phyloP scores from a whole-genome alignment of 2,329 filamentous ascomycete species.

The Ophidiomyces ophidiicola region DNA sequence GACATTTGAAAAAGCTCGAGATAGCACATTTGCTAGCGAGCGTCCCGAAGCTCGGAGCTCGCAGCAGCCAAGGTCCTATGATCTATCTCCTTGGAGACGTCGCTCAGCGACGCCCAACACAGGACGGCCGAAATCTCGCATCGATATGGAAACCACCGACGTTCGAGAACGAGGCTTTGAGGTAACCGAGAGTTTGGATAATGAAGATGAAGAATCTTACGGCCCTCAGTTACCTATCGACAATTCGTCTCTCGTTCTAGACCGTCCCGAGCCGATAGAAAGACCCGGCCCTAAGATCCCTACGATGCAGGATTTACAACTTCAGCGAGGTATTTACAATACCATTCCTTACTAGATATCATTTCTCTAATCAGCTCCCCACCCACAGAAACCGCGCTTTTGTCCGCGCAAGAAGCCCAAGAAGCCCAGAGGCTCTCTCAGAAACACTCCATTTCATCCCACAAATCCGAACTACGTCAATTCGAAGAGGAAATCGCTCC shows the following conservation, averaged over 20 bases:
- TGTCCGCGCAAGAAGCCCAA: conserved; percentile 46
- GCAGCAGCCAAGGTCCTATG: conserved; percentile 20
- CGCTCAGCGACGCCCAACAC: not conserved
- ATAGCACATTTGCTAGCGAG: conserved; percentile 16
- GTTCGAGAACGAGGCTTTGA: not conserved
- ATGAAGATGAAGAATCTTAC: conserved; percentile 51
- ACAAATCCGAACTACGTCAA: conserved; percentile 25
- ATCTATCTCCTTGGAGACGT: not conserved
- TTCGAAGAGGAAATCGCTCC: conserved; percentile 62
- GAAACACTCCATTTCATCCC: conserved; percentile 48
- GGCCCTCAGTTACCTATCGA: conserved; percentile 39
- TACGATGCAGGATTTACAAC: conserved; percentile 58
- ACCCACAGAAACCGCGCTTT: conserved; percentile 28
- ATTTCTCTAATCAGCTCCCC: conserved; percentile 15
- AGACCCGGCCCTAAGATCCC: conserved; percentile 52
- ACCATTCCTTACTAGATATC: conserved; percentile 11
- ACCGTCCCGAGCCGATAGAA: conserved; percentile 11
- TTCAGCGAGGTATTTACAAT: conserved; percentile 33
- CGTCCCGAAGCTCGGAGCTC: conserved; percentile 2
- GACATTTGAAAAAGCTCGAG: conserved; percentile 46
- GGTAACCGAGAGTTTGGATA: conserved; percentile 31
- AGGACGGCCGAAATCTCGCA: not conserved
- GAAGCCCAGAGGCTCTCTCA: conserved; percentile 53
- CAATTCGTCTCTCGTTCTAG: not conserved
- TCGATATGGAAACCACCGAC: not conserved